Evolutionary conservation across 2,329 filamentous ascomycete genomes (phyloP).

Genomic region (Penicillium oxalicum): DNA sequence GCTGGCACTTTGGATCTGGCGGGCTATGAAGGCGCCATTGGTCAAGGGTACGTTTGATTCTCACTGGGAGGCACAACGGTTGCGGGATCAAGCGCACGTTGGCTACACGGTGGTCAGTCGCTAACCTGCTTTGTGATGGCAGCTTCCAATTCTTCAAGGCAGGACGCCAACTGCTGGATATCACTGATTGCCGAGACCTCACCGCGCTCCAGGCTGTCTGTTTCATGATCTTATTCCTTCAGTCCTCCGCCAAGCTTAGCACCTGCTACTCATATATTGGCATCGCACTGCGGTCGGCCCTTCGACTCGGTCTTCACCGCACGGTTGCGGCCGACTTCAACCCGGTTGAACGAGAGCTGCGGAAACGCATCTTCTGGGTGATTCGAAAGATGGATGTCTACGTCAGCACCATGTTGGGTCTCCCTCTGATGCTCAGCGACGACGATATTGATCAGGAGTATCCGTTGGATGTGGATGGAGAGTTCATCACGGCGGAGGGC

Average conservation of each 20-base stretch:
- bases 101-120: no score
- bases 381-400: conserved; percentile 48
- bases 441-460: conserved; percentile 48
- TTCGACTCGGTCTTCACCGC: conserved; percentile 72
- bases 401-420: conserved; percentile 45
- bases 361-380: conserved; percentile 58
- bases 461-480: conserved; percentile 42
- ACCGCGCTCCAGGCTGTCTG: conserved; percentile 68
- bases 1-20: conserved; percentile 45
- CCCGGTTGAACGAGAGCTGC: conserved; percentile 65
- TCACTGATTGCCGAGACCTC: conserved; percentile 63
- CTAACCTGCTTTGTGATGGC: neutral
- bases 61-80: neutral
- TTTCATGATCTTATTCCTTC: conserved; percentile 75
- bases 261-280: conserved; percentile 77
- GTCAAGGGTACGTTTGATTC: conserved; percentile 47
- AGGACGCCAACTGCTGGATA: conserved; percentile 58
- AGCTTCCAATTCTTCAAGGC: conserved; percentile 71
- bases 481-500: conserved; percentile 43
- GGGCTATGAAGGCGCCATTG: conserved; percentile 47
- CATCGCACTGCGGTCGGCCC: conserved; percentile 67
- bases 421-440: conserved; percentile 45
- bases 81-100: no score
- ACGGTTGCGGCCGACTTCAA: conserved; percentile 63
- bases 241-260: conserved; percentile 70